Evolutionary conservation across 2,329 filamentous ascomycete species (phyloP).

Genomic region (Ustulina deusta): DNA sequence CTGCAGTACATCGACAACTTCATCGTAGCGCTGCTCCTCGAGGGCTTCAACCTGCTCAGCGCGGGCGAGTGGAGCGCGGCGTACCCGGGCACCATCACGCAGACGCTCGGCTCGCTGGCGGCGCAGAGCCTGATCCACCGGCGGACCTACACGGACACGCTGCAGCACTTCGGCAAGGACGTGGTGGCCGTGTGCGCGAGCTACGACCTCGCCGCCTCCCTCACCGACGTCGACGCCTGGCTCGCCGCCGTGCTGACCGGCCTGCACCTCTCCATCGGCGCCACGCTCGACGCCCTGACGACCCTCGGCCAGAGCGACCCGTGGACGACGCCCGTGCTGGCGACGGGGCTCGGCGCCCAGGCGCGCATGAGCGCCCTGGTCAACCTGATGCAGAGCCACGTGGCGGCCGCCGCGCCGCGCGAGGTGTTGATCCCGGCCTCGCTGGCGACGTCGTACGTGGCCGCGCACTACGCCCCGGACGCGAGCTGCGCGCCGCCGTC

Average conservation of each 20-base stretch:
- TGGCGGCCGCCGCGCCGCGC: constrained; percentile 50
- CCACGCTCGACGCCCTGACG: constrained; percentile 49
- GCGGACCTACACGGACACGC: constrained; percentile 50
- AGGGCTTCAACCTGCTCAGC: constrained; percentile 48
- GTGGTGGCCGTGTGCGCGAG: constrained; percentile 46
- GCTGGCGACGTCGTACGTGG: constrained; percentile 52
- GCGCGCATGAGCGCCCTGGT: constrained; percentile 52
- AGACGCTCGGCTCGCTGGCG: constrained; percentile 50
- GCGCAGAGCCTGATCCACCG: constrained; percentile 55
- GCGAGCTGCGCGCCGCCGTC: constrained; percentile 43
- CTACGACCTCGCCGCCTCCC: constrained; percentile 41
- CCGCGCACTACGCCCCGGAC: constrained; percentile 47
- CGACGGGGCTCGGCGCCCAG: constrained; percentile 52
- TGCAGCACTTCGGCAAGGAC: constrained; percentile 51
- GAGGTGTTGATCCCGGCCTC: constrained; percentile 51
- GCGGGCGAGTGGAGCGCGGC: constrained; percentile 49
- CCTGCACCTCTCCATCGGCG: constrained; percentile 50
- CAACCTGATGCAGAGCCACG: constrained; percentile 56
- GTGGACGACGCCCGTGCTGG: constrained; percentile 52
- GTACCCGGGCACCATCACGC: constrained; percentile 52
- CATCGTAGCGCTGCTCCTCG: constrained; percentile 50
- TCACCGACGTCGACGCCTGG: constrained; percentile 48
- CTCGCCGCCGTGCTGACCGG: constrained; percentile 45
- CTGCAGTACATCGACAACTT: constrained; percentile 53
- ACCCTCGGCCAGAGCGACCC: constrained; percentile 49